These are phyloP conservation scores for Arthroderma sp. DNA, from an alignment of 2,329 filamentous ascomycete species.

Conservation along the genomic window DNA sequence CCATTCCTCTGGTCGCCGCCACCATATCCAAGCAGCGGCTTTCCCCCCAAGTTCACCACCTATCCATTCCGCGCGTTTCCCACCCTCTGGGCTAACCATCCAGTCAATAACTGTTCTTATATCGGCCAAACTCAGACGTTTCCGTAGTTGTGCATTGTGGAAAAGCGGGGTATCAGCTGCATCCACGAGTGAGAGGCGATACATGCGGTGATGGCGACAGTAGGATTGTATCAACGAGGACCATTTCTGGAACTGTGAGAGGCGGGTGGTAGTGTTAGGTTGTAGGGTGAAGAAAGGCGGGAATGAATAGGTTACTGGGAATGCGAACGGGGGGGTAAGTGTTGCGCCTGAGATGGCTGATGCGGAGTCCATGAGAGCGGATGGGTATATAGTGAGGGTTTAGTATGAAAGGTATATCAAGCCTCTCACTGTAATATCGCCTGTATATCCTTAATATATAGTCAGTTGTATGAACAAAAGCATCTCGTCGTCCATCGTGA, in stretches of 20 bases:
- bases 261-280: conserved; percentile 31
- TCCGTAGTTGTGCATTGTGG: conserved; percentile 32
- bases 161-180: conserved; percentile 47
- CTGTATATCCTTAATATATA: too few relatives aligned
- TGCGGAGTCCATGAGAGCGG: too few relatives aligned
- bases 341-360: conserved; percentile 7
- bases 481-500: too few relatives aligned
- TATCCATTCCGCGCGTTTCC: conserved; percentile 48
- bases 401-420: too few relatives aligned
- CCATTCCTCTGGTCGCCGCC: conserved; percentile 85
- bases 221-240: conserved; percentile 71
- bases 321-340: conserved; percentile 20
- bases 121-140: conserved; percentile 38
- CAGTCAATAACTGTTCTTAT: conserved; percentile 42
- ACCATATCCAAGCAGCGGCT: conserved; percentile 61
- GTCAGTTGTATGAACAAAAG: too few relatives aligned
- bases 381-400: too few relatives aligned
- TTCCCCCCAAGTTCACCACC: conserved; percentile 29
- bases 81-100: conserved; percentile 41
- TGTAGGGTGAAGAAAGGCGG: conserved; percentile 42
- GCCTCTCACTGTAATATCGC: too few relatives aligned
- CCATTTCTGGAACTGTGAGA: conserved; percentile 61
- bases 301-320: conserved; percentile 33
- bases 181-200: conserved; percentile 55
- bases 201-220: conserved; percentile 65